These are phyloP conservation scores for Rubia balearica DNA, from an alignment of 305 asterid species.

Conservation along the genomic window DNA sequence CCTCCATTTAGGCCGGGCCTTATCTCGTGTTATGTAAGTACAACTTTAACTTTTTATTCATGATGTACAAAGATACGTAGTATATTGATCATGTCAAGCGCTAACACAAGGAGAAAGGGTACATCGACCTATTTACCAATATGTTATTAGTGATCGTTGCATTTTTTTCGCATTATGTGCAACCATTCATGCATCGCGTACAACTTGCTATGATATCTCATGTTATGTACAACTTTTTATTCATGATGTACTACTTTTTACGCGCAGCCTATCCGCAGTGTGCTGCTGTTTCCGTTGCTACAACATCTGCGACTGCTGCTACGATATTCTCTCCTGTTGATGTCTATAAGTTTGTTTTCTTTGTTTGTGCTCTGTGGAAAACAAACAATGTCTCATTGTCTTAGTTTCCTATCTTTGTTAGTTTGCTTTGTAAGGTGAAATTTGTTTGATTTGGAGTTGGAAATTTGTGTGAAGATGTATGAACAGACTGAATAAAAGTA, in stretches of 20 bases:
- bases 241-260: background rate
- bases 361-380: background rate
- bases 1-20: too few relatives aligned
- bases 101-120: slow-evolving; percentile 12
- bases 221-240: background rate
- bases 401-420: background rate
- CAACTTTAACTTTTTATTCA: too few relatives aligned
- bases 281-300: slow-evolving; percentile 36
- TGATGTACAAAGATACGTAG: background rate
- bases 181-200: too few relatives aligned
- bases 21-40: too few relatives aligned
- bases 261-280: slow-evolving; percentile 25
- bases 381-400: background rate
- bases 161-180: too few relatives aligned
- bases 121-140: background rate
- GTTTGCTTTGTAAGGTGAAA: background rate
- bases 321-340: slow-evolving; percentile 28
- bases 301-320: slow-evolving; percentile 31
- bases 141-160: too few relatives aligned
- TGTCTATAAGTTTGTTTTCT: slow-evolving; percentile 7
- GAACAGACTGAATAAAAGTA: slow-evolving; percentile 1
- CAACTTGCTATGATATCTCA: background rate
- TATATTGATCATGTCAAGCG: slow-evolving; percentile 7
- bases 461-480: background rate
- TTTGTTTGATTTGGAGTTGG: background rate